Conservation (phyloP, 371 early-diverging fungal species). For the Lichtheimia ornata region DNA sequence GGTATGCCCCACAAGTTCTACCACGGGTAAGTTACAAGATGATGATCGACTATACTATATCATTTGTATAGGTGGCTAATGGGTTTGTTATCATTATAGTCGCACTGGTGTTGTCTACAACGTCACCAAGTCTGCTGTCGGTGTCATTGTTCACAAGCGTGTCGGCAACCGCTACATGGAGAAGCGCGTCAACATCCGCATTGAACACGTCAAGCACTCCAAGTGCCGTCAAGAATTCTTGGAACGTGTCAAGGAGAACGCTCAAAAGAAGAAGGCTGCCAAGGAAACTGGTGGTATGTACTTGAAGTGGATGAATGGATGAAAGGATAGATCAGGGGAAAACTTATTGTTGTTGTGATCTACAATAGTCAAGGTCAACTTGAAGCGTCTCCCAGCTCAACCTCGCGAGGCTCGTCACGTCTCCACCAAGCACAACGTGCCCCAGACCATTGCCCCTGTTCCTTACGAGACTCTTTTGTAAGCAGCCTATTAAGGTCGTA, state of each 20-base stretch:
- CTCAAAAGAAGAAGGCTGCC: slow-evolving; percentile 82
- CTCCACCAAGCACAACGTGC: slow-evolving; percentile 86
- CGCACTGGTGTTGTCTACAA: slow-evolving; percentile 98
- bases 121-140: slow-evolving; percentile 97
- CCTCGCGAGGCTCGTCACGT: slow-evolving; percentile 93
- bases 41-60: slow-evolving; percentile 3
- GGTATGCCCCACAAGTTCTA: slow-evolving; percentile 99
- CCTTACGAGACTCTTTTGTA: slow-evolving; percentile 92
- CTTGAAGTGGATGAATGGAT: neutral
- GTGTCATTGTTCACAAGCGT: slow-evolving; percentile 98
- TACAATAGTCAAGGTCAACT: slow-evolving; percentile 60
- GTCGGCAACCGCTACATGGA: slow-evolving; percentile 98
- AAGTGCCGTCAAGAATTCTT: slow-evolving; percentile 99
- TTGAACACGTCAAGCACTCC: slow-evolving; percentile 99
- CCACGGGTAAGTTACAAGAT: slow-evolving; percentile 89
- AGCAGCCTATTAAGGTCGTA: slow-evolving; percentile 10
- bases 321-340: neutral
- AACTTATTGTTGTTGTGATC: neutral
- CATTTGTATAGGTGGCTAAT: neutral
- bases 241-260: slow-evolving; percentile 96
- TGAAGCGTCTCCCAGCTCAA: slow-evolving; percentile 93
- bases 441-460: slow-evolving; percentile 91
- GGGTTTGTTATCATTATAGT: slow-evolving; percentile 33
- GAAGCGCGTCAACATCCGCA: slow-evolving; percentile 98
- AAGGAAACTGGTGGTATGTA: slow-evolving; percentile 57